phyloP scores from a whole-genome alignment of 2,329 filamentous ascomycete genomes.

The Botrytis tulipae region DNA sequence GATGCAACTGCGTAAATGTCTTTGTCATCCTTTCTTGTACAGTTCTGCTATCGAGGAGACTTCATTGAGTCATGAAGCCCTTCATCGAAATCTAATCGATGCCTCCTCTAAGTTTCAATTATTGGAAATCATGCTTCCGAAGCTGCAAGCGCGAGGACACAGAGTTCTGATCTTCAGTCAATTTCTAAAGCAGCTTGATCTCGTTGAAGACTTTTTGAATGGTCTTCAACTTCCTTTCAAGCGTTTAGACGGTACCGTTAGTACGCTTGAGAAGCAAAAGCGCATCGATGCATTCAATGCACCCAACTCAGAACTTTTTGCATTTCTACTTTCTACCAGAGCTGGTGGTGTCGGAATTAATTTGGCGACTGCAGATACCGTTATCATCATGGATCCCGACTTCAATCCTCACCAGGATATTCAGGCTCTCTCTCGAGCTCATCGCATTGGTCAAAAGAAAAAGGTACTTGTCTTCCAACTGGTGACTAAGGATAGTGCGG shows the following conservation, averaged over 20 bases:
- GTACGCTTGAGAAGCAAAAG: slow-evolving; percentile 84
- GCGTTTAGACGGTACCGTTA: slow-evolving; percentile 82
- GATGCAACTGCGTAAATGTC: slow-evolving; percentile 89
- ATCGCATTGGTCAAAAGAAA: slow-evolving; percentile 93
- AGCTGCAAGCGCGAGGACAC: slow-evolving; percentile 80
- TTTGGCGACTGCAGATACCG: slow-evolving; percentile 91
- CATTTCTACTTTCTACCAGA: slow-evolving; percentile 88
- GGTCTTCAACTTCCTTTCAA: slow-evolving; percentile 71
- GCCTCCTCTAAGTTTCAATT: slow-evolving; percentile 88
- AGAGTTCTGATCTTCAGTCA: slow-evolving; percentile 95
- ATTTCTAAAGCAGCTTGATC: slow-evolving; percentile 82
- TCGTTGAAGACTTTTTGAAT: slow-evolving; percentile 87
- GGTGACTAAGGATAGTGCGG: slow-evolving; percentile 82
- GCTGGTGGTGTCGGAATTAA: slow-evolving; percentile 98
- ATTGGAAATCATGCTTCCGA: slow-evolving; percentile 81
- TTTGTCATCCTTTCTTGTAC: slow-evolving; percentile 97
- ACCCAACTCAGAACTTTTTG: slow-evolving; percentile 77
- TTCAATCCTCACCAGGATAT: slow-evolving; percentile 84
- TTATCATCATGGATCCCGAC: slow-evolving; percentile 72
- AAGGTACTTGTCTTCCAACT: slow-evolving; percentile 95
- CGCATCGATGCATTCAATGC: slow-evolving; percentile 93
- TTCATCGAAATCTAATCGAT: slow-evolving; percentile 81
- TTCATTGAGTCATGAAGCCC: slow-evolving; percentile 56
- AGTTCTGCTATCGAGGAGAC: slow-evolving; percentile 86
- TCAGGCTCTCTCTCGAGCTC: slow-evolving; percentile 88